These are phyloP conservation scores for Chlamydomonas applanata DNA, from an alignment of 139 green algal genomes.

Conservation along the genomic window DNA sequence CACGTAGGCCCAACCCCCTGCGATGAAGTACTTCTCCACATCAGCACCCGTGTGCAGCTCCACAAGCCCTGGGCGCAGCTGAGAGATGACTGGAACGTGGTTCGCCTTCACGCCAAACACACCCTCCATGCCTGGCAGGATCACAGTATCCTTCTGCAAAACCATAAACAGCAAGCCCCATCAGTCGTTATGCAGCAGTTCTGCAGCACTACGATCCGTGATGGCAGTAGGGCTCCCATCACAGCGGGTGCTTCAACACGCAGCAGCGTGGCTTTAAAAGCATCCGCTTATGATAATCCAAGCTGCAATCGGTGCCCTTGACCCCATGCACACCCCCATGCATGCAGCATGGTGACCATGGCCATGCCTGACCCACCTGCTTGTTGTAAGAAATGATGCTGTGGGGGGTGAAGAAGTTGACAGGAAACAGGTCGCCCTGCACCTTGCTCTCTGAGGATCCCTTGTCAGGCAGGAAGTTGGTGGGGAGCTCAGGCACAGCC, in stretches of 20 bases:
- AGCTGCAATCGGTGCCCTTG: too few species aligned
- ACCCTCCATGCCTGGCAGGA: conserved; percentile 56
- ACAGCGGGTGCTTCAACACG: too few species aligned
- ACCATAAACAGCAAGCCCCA: too few species aligned
- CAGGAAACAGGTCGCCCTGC: conserved; percentile 51
- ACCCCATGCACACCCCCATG: background rate
- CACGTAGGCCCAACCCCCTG: conserved; percentile 57
- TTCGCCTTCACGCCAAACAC: conserved; percentile 63
- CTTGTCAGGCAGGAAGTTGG: conserved; percentile 32
- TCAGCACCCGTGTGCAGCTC: conserved; percentile 52
- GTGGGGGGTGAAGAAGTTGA: conserved; percentile 62
- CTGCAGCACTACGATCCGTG: background rate
- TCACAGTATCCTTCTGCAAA: conserved; percentile 53
- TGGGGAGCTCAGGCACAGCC: conserved; percentile 40
- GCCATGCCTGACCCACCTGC: conserved; percentile 21
- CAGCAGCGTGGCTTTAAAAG: background rate
- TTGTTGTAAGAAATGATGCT: conserved; percentile 32
- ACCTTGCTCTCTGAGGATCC: conserved; percentile 24
- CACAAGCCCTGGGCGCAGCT: conserved; percentile 52
- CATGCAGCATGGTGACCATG: background rate
- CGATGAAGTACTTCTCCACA: conserved; percentile 60
- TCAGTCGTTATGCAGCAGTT: too few species aligned
- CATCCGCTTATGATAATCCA: too few species aligned
- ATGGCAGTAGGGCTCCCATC: too few species aligned
- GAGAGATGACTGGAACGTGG: conserved; percentile 61